phyloP scores from a whole-genome alignment of 495 filamentous ascomycete species.

The Penicillium bovifimosum region DNA sequence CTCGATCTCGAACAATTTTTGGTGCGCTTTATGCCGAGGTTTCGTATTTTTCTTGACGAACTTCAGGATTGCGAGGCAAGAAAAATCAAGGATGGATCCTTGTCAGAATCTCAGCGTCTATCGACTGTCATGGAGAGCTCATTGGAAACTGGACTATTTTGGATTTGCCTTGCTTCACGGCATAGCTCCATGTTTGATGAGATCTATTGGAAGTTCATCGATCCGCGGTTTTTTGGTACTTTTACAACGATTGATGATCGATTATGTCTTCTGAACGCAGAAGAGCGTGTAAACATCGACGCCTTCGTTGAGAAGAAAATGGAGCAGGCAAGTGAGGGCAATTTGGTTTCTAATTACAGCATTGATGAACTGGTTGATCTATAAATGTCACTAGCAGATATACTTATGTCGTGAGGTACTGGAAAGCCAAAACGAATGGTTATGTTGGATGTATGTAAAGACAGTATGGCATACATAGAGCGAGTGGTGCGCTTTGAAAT shows the following conservation, averaged over 20 bases:
- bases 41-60: conserved; percentile 16
- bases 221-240: background rate
- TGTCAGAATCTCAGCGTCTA: conserved; percentile 20
- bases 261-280: too few relatives aligned
- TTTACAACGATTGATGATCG: too few relatives aligned
- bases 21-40: too few relatives aligned
- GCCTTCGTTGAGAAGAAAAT: conserved; percentile 16
- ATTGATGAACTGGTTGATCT: too few relatives aligned
- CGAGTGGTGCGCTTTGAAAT: too few relatives aligned
- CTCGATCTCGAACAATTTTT: too few relatives aligned
- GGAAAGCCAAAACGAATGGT: too few relatives aligned
- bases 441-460: background rate
- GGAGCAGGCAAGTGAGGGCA: conserved; percentile 1
- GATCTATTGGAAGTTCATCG: conserved; percentile 28
- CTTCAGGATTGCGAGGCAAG: conserved; percentile 19
- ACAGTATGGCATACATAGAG: too few relatives aligned
- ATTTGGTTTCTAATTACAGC: too few relatives aligned
- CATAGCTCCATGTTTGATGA: conserved; percentile 27
- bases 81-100: conserved; percentile 17
- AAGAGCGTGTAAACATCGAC: conserved; percentile 5
- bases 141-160: conserved; percentile 24
- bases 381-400: too few relatives aligned
- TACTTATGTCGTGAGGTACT: too few relatives aligned
- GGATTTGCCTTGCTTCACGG: conserved; percentile 25
- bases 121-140: conserved; percentile 20